A percentile compares a stretch with the other conserved stretches of the same genome.
Evolutionary conservation across 2,329 filamentous ascomycete genomes (phyloP).

Genomic region (Hypomyces perniciosus): DNA sequence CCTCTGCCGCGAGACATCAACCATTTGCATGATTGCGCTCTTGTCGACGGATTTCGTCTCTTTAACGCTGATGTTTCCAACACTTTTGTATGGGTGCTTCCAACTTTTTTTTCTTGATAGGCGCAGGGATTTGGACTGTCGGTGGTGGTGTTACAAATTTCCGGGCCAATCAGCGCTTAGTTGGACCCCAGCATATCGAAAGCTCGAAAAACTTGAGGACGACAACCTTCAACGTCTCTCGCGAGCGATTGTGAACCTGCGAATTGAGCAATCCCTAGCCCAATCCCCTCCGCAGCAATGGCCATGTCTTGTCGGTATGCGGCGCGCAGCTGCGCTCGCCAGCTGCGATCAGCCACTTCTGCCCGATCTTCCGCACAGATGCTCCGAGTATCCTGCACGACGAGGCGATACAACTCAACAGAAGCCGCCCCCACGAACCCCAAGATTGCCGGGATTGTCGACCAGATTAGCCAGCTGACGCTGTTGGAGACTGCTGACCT

Average conservation of each 20-base stretch:
- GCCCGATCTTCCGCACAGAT: constrained; percentile 44
- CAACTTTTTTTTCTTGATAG: constrained; percentile 31
- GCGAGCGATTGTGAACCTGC: constrained; percentile 10
- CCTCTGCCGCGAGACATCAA: constrained; percentile 50
- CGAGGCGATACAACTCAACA: constrained; percentile 84
- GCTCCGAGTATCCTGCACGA: constrained; percentile 38
- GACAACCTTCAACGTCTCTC: constrained; percentile 18
- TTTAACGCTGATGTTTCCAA: constrained; percentile 14
- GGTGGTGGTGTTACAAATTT: constrained; percentile 29
- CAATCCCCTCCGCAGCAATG: constrained; percentile 40
- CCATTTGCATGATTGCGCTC: constrained; percentile 45
- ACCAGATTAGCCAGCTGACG: constrained; percentile 98
- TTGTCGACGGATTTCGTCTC: constrained; percentile 23
- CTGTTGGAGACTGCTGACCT: constrained; percentile 95
- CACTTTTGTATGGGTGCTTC: constrained; percentile 16
- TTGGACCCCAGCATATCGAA: constrained; percentile 17
- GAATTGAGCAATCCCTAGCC: constrained; percentile 21
- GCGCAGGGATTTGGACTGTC: constrained; percentile 20
- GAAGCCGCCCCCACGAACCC: constrained; percentile 67
- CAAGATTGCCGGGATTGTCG: constrained; percentile 91
- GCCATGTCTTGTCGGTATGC: constrained; percentile 58
- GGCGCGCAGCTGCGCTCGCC: constrained; percentile 58
- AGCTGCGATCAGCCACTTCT: constrained; percentile 46
- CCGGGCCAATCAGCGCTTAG: constrained; percentile 31
- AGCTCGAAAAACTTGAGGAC: constrained; percentile 39